Conservation (phyloP, 2,329 filamentous ascomycete genomes). For the Apiospora phragmitis region DNA sequence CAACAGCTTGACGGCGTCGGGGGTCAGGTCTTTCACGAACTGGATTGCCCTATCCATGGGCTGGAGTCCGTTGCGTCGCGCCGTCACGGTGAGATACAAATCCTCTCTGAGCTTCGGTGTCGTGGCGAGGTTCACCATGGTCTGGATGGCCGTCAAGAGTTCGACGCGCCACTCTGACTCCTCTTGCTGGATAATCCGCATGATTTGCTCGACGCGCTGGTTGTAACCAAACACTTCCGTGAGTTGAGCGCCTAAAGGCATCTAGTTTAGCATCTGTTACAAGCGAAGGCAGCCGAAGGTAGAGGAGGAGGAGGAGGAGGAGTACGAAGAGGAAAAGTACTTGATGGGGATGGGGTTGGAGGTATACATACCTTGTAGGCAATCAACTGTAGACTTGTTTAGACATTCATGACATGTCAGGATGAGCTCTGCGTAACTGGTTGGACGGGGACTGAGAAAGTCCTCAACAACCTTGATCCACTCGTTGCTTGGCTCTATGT, state of each 20-base stretch:
- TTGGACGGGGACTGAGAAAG: neutral
- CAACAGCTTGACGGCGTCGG: neutral
- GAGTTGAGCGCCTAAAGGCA: neutral
- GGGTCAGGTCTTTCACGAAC: neutral
- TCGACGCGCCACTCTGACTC: neutral
- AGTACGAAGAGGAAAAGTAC: too few species aligned
- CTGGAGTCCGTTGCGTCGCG: neutral
- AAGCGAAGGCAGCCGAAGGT: too few species aligned
- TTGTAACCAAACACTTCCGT: neutral
- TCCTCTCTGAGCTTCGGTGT: neutral
- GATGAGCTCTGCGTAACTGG: neutral
- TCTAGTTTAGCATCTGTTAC: neutral
- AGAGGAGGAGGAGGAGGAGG: too few species aligned
- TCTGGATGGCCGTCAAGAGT: neutral
- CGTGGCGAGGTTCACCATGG: neutral
- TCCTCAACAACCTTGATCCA: neutral
- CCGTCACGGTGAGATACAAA: neutral
- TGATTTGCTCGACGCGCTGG: neutral
- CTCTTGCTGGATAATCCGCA: neutral
- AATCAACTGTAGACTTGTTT: neutral
- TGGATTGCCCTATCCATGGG: neutral
- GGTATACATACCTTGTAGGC: neutral
- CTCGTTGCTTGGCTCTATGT: neutral
- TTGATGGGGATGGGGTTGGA: too few species aligned
- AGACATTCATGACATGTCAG: neutral